Evolutionary conservation across 257 asterid genomes (phyloP).

Genomic region (Solanum virginianum): DNA sequence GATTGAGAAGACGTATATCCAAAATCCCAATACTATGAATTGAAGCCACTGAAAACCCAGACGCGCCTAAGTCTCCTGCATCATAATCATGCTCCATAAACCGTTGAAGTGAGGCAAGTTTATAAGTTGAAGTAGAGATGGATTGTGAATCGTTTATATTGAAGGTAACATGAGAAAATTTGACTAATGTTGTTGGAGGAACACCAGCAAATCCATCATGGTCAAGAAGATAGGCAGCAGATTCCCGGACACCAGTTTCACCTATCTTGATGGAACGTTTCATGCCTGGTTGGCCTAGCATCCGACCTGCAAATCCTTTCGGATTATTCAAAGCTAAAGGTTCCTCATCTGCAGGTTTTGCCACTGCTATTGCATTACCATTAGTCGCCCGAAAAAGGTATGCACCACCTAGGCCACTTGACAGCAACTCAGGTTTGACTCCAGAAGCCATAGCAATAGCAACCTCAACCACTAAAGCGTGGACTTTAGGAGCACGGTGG

Average conservation of each 20-base stretch:
- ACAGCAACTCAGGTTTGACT: conserved; percentile 56
- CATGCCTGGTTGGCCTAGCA: conserved; percentile 90
- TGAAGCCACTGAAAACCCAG: conserved; percentile 68
- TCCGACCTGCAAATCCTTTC: conserved; percentile 72
- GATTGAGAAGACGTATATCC: conserved; percentile 76
- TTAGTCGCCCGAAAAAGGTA: conserved; percentile 50
- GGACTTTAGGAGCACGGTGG: conserved; percentile 47
- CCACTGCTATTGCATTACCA: conserved; percentile 66
- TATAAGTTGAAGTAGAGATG: conserved; percentile 24
- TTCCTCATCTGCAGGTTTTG: conserved; percentile 93
- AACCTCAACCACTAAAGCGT: conserved; percentile 71
- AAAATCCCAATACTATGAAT: conserved; percentile 81
- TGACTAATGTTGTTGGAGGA: conserved; percentile 81
- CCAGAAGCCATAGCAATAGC: conserved; percentile 88
- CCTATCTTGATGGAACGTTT: conserved; percentile 83
- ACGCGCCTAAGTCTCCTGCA: conserved; percentile 90
- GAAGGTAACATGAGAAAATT: conserved; percentile 59
- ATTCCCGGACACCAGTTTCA: conserved; percentile 80
- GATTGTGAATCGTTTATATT: conserved; percentile 29
- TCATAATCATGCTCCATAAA: conserved; percentile 66
- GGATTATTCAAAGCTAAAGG: conserved; percentile 93
- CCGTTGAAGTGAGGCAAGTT: conserved; percentile 77
- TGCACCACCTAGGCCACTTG: conserved; percentile 92
- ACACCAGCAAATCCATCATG: conserved; percentile 75
- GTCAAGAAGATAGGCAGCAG: conserved; percentile 91